Percentiles rank a stretch among this genome's conserved stretches.
Conservation (phyloP, 2,329 filamentous ascomycete species). For the Trichothecium roseum region DNA sequence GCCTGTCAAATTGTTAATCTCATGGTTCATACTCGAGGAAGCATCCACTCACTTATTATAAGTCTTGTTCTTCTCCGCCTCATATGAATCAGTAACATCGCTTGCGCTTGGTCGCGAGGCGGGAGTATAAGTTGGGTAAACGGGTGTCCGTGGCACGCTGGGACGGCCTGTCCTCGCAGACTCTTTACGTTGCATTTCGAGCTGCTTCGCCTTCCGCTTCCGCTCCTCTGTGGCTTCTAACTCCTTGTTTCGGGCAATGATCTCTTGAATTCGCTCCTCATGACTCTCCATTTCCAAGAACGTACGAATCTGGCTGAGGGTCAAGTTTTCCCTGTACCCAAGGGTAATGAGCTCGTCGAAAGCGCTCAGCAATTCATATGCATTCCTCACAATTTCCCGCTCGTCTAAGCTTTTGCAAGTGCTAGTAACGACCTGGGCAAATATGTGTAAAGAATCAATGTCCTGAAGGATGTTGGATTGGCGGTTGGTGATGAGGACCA, state of each 20-base stretch:
- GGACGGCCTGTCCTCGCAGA: slow-evolving; percentile 66
- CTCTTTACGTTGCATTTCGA: slow-evolving; percentile 98
- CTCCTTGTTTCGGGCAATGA: slow-evolving; percentile 97
- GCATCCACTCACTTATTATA: slow-evolving; percentile 56
- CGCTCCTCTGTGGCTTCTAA: slow-evolving; percentile 95
- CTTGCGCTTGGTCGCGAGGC: slow-evolving; percentile 62
- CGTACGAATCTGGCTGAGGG: slow-evolving; percentile 94
- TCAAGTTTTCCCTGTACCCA: slow-evolving; percentile 92
- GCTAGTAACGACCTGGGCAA: slow-evolving; percentile 92
- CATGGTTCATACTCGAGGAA: neutral
- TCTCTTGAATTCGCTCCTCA: slow-evolving; percentile 97
- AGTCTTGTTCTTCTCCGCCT: slow-evolving; percentile 93
- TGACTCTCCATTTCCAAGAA: slow-evolving; percentile 99
- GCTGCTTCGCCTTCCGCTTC: slow-evolving; percentile 95
- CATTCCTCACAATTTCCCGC: slow-evolving; percentile 87
- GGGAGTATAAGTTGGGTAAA: slow-evolving; percentile 83
- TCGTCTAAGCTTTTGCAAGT: slow-evolving; percentile 96
- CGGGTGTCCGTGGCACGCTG: slow-evolving; percentile 60
- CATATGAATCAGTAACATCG: slow-evolving; percentile 87
- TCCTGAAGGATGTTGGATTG: slow-evolving; percentile 99
- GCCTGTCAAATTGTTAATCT: slow-evolving; percentile 21
- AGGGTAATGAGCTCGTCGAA: slow-evolving; percentile 96
- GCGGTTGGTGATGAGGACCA: slow-evolving; percentile 98
- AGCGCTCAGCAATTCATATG: slow-evolving; percentile 89
- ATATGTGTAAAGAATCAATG: slow-evolving; percentile 95